Evolutionary conservation across 768 basidiomycete species (phyloP), one percentile per base, ranked within the genome.

Genomic region (Hydnum rufescens): DNA sequence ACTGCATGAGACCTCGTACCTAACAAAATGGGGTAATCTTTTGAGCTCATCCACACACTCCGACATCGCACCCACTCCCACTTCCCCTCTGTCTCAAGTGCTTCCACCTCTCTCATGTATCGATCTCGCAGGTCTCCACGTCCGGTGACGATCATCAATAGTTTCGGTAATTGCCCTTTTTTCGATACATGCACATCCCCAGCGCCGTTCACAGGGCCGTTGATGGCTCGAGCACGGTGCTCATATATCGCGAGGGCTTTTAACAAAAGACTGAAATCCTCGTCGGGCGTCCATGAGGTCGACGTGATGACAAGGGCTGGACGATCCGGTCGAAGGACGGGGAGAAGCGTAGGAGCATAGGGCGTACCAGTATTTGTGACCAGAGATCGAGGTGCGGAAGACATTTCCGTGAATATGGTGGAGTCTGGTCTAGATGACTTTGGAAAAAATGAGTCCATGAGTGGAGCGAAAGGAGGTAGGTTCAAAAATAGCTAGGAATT

Each of bases 271-370:
- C 73, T 67, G 58, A 99, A 96, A 63, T 97, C 90, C 63, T 99
- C 95, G 60, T 99, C 95, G 4, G 87, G 77, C 1, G 95, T 97
- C 93, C 93, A 97, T 16, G 85, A 89, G 1, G 95, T 99, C 58
- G 87, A 86, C 23, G 85, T 88, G 26, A 99, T 78, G 18, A 96
- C 58, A 1, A 97, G 67, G 1, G 88, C 90, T 3, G 89, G 87
- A 53, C 92, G 71, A 57, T 88, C 84, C 1, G 66, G 59, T 31
- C 85, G 74, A 25, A 76, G 64, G n/a, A 60, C 60, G 3, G 82
- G 77, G 59, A 69, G 44, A 47, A 8, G 44, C 8, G 25, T 8
- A 47, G 13, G n/a, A 58, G 53, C 42, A 56, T 49, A n/a, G n/a
- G n/a, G n/a, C n/a, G n/a, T n/a, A n/a, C n/a, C n/a, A n/a, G n/a